Base-by-base conservation (phyloP, 495 filamentous ascomycete genomes). In the Tetracladium setigerum region DNA sequence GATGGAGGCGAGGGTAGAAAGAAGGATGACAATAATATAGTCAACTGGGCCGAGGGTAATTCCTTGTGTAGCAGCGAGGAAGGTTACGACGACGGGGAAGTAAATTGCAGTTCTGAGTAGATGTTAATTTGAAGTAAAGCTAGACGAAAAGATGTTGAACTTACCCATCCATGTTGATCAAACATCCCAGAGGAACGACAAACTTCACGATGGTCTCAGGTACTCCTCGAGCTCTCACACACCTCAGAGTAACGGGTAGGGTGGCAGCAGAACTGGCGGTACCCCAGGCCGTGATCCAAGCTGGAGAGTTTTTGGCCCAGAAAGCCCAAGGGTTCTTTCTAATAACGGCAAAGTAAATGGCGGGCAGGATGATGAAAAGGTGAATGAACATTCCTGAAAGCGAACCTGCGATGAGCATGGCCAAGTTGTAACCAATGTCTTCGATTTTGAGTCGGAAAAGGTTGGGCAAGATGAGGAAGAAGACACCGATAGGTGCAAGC, bases 381-480 rank as follows among this genome's bases (percentile, higher is more conserved):
- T 62, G 60, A 24, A 62, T 30, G 5, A 33, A 33, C 62, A 64
- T 64, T 38, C 41, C 44, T 12, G 47, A 41, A 6, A 64, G 13
- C 19, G 52, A 45, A 11, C 48, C 57, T 3, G 49, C 62, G 18
- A 64, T 62, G 8, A 64, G 52, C 11, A 64, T 49, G 14, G 60
- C 62, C 16, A 64, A 38, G 53, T 64, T 64, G 14, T 38, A 8
- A 27, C 60, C 62, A 38, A 64, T 57, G 1, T 56, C 56, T 9
- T 12, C 38, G 22, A 64, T 56, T 24, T 58, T 24, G 45, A 64
- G 62, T 9, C n/a, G 45, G 41, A 64, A 55, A 11, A 64, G 55
- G 50, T 64, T 64, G 33, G 62, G 50, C 19, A 64, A 19, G 38
- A 64, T 62, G 16, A 64, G 49, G 55, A 62, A 64, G 53, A 64